Percentiles rank a stretch among this genome's conserved stretches.
Evolutionary conservation across 768 basidiomycete genomes (phyloP).

Genomic region (Rubroboletus pulcherrimus): DNA sequence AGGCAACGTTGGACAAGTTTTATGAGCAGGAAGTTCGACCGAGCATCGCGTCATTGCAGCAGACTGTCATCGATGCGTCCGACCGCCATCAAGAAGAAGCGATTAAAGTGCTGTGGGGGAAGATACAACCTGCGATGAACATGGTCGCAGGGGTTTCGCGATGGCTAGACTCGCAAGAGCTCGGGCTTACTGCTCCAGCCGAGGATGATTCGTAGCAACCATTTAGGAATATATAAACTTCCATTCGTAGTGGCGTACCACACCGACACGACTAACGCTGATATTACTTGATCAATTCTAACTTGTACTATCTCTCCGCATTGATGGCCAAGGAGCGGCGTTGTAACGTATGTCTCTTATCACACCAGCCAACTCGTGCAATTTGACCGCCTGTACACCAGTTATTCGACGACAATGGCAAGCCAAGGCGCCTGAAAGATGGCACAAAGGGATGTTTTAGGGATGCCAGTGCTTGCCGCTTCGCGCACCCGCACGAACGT

Average conservation of each 20-base stretch:
- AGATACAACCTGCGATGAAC: conserved; percentile 30
- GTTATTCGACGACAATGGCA: conserved; percentile 30
- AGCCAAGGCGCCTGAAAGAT: conserved; percentile 18
- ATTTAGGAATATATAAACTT: conserved; percentile 1
- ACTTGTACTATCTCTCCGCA: neutral
- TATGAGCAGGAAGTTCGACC: conserved; percentile 24
- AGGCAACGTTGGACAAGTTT: conserved; percentile 19
- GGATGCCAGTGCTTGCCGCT: conserved; percentile 22
- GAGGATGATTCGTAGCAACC: neutral
- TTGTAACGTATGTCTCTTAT: conserved; percentile 27
- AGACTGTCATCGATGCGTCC: conserved; percentile 9
- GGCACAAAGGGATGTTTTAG: conserved; percentile 22
- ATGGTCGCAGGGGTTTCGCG: conserved; percentile 28
- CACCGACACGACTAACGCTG: neutral
- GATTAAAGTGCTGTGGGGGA: conserved; percentile 24
- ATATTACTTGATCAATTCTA: neutral
- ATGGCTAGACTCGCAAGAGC: conserved; percentile 30
- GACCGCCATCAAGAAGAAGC: conserved; percentile 22
- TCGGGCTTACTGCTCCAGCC: conserved; percentile 18
- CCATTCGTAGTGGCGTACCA: conserved; percentile 17
- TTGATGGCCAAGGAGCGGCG: conserved; percentile 23
- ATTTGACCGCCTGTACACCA: conserved; percentile 8
- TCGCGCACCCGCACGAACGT: conserved; percentile 32
- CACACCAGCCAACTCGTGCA: neutral
- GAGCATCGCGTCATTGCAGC: conserved; percentile 12